A percentile compares a stretch with the other conserved stretches of the same genome.
Evolutionary conservation across 176 grass and related monocot genomes (phyloP).

Genomic region (Zoysia pacifica): DNA sequence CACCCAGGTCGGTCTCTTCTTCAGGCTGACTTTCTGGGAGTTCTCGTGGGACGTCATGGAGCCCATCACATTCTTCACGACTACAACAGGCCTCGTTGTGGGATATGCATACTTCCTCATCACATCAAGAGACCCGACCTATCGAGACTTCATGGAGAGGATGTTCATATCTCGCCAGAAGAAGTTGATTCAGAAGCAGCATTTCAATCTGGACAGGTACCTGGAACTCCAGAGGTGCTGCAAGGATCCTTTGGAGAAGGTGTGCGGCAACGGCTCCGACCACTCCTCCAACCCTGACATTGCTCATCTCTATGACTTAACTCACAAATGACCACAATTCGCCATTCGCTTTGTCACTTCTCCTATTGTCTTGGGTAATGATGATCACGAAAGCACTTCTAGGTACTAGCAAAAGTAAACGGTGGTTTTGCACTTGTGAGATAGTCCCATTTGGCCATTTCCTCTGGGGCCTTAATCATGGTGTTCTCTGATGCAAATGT

Average conservation of each 20-base stretch:
- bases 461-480: slow-evolving; percentile 23
- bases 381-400: slow-evolving; percentile 26
- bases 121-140: slow-evolving; percentile 66
- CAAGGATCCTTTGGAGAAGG: slow-evolving; percentile 74
- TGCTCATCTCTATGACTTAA: slow-evolving; percentile 59
- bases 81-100: slow-evolving; percentile 45
- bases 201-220: slow-evolving; percentile 74
- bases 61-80: slow-evolving; percentile 56
- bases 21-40: slow-evolving; percentile 70
- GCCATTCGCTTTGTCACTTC: slow-evolving; percentile 31
- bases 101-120: slow-evolving; percentile 68
- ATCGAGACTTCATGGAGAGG: slow-evolving; percentile 59
- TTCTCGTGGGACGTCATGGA: slow-evolving; percentile 82
- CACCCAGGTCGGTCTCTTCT: slow-evolving; percentile 54
- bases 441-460: slow-evolving; percentile 13
- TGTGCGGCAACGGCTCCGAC: slow-evolving; percentile 24
- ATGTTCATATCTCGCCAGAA: slow-evolving; percentile 63
- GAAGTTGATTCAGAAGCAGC: slow-evolving; percentile 74
- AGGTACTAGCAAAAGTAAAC: slow-evolving; percentile 25
- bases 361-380: slow-evolving; percentile 25
- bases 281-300: slow-evolving; percentile 34
- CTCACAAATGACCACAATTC: slow-evolving; percentile 60
- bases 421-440: slow-evolving; percentile 46
- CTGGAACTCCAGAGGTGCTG: slow-evolving; percentile 83
- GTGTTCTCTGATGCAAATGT: slow-evolving; percentile 45